phyloP scores from a whole-genome alignment of 2,329 filamentous ascomycete genomes.

The Fusarium austroafricanum region DNA sequence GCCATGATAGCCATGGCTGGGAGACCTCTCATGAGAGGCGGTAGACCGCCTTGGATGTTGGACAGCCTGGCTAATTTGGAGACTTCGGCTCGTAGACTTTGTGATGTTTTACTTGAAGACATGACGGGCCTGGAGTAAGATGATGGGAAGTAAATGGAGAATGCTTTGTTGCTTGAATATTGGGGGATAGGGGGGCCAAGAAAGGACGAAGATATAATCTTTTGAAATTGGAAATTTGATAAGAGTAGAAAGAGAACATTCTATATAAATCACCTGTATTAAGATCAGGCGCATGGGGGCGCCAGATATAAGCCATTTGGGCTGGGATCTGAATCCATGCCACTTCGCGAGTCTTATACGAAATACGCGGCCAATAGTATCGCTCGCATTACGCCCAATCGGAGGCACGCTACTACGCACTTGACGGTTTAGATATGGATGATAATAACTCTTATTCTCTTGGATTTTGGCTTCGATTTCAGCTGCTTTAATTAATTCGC shows the following conservation, averaged over 20 bases:
- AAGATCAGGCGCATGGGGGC: neutral
- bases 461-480: neutral
- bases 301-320: neutral
- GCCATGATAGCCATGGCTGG: constrained; percentile 34
- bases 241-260: neutral
- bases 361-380: constrained; percentile 14
- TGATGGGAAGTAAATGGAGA: neutral
- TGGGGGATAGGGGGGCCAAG: neutral
- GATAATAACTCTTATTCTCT: no score
- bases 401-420: neutral
- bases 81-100: constrained; percentile 25
- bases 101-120: constrained; percentile 11
- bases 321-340: neutral
- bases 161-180: no score
- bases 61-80: constrained; percentile 33
- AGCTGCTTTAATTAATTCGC: neutral
- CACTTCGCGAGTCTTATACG: neutral
- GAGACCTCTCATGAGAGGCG: constrained; percentile 33
- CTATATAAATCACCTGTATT: no score
- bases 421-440: neutral
- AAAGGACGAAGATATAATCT: neutral
- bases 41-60: constrained; percentile 36
- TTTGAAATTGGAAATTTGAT: neutral
- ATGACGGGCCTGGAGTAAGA: neutral
- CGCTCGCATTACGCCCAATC: neutral